Conservation (phyloP, 2,329 filamentous ascomycete genomes). For the Trichoderma sp. region DNA sequence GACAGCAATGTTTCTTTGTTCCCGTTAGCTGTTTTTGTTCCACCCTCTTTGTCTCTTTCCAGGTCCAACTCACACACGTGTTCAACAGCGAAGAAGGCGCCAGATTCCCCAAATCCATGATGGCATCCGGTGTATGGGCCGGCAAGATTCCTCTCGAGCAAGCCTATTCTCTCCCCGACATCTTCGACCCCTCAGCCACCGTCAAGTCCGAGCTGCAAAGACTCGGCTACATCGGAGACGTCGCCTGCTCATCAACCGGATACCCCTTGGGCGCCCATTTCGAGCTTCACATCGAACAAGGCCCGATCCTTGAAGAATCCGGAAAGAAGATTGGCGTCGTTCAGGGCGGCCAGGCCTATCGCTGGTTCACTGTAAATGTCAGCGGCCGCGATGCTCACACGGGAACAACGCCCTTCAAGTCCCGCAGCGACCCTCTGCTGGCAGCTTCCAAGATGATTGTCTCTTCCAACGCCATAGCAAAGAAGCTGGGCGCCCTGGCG, state of each 20-base stretch:
- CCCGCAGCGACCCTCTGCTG: conserved; percentile 42
- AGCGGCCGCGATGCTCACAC: conserved; percentile 40
- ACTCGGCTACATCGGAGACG: conserved; percentile 57
- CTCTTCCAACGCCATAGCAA: conserved; percentile 37
- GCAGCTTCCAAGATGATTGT: conserved; percentile 44
- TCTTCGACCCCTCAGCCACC: conserved; percentile 38
- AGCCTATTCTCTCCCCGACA: conserved; percentile 68
- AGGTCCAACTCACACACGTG: background rate
- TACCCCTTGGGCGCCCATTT: conserved; percentile 76
- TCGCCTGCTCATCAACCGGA: conserved; percentile 29
- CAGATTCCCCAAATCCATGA: conserved; percentile 75
- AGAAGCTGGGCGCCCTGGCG: conserved; percentile 35
- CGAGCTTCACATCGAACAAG: conserved; percentile 83
- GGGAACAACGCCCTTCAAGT: conserved; percentile 40
- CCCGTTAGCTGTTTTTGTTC: accelerated
- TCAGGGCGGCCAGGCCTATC: conserved; percentile 40
- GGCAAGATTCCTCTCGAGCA: conserved; percentile 64
- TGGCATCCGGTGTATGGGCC: conserved; percentile 79
- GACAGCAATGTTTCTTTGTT: background rate
- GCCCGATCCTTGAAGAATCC: conserved; percentile 59
- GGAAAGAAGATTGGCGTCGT: conserved; percentile 40
- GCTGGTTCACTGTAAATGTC: conserved; percentile 40
- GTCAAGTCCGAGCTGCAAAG: conserved; percentile 60
- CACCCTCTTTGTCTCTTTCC: background rate
- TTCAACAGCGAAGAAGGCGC: conserved; percentile 74